Conservation (phyloP, 1,139 yeast genomes). For the Saccharomyces pastorianus region DNA sequence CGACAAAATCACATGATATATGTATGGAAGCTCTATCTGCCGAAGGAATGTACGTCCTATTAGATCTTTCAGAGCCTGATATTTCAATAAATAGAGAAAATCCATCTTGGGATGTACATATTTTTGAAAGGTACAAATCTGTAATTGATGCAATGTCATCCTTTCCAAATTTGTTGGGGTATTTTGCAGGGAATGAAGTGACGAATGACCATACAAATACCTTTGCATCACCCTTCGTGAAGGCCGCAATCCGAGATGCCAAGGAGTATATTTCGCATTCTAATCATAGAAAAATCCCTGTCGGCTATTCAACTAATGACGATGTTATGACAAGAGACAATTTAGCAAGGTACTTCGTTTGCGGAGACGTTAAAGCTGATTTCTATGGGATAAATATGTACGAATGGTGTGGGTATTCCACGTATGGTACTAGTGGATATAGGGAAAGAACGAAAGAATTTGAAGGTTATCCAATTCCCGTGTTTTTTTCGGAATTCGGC, state of each 20-base stretch:
- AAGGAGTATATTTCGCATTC: constrained; percentile 41
- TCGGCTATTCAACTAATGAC: constrained; percentile 58
- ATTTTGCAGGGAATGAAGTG: constrained; percentile 58
- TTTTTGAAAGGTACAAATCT: constrained; percentile 57
- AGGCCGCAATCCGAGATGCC: constrained; percentile 53
- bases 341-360: constrained; percentile 44
- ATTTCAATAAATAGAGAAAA: constrained; percentile 41
- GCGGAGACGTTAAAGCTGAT: constrained; percentile 40
- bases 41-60: constrained; percentile 49
- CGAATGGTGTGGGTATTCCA: constrained; percentile 62
- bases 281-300: constrained; percentile 45
- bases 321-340: constrained; percentile 43
- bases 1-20: constrained; percentile 42
- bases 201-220: constrained; percentile 43
- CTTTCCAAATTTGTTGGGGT: constrained; percentile 47
- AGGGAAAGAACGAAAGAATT: constrained; percentile 46
- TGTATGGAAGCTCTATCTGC: constrained; percentile 48
- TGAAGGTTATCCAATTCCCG: constrained; percentile 42
- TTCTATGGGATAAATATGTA: constrained; percentile 56
- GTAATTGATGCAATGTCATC: constrained; percentile 46
- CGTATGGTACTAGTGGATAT: constrained; percentile 49
- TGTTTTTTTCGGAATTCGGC: constrained; percentile 57
- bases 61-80: constrained; percentile 50
- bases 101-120: constrained; percentile 48
- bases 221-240: constrained; percentile 51